phyloP scores from a whole-genome alignment of 176 grass and related monocot genomes.

The Thinopyrum elongatum region DNA sequence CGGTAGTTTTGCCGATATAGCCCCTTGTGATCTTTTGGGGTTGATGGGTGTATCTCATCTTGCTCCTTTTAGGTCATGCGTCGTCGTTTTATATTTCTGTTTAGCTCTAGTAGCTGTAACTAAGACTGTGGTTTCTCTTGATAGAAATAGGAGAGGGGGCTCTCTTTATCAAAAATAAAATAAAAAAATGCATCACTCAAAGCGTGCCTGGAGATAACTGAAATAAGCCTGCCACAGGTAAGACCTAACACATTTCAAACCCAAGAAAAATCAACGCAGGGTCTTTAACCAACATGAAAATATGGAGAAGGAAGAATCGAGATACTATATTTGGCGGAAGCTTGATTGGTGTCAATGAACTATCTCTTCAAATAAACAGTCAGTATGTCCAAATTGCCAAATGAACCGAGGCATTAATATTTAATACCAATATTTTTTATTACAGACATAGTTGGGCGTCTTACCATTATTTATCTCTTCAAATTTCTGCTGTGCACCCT shows the following conservation, averaged over 20 bases:
- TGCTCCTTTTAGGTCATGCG: too few species aligned
- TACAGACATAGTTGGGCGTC: not conserved
- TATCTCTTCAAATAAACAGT: not conserved
- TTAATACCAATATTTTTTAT: not conserved
- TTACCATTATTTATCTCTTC: slow-evolving; percentile 96
- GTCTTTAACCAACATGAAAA: not conserved
- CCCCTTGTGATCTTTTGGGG: too few species aligned
- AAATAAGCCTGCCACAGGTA: not conserved
- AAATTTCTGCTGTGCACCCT: slow-evolving; percentile 85
- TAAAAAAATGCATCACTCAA: not conserved
- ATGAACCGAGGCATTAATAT: not conserved
- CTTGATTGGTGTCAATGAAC: not conserved
- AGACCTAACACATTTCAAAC: not conserved
- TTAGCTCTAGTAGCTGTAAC: too few species aligned
- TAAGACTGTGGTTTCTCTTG: too few species aligned
- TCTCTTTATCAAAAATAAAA: too few species aligned
- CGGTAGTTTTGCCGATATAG: too few species aligned
- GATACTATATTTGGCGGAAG: not conserved
- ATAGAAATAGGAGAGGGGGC: too few species aligned
- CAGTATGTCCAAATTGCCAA: not conserved
- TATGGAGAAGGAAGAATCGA: not conserved
- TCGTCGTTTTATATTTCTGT: too few species aligned
- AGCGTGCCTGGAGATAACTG: not conserved
- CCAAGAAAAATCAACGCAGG: not conserved
- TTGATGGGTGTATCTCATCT: too few species aligned